Evolutionary conservation across 345 rosid species (phyloP), one percentile per base, ranked within the genome.

Genomic region (Rubroshorea leprosula): DNA sequence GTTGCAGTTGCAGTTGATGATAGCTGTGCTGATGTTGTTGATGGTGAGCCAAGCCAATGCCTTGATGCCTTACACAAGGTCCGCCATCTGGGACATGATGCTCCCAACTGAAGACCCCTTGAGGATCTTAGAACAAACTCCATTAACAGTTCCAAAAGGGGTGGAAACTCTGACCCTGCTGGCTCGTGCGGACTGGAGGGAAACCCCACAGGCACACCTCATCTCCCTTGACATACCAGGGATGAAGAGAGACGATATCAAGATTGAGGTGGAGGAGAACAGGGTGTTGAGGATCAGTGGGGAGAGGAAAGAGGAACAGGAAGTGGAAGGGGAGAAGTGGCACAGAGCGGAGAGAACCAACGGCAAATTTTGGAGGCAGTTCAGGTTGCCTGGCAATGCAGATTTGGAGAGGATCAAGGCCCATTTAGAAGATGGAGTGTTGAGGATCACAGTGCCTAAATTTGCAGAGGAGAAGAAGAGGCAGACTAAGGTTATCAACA

Each of bases 101-200:
- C 16, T 67, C 5, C 77, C 73, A 6, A 4, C 60, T 1, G 79
- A 76, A 1, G 81, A 80, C 41, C 84, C 81, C 2, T 76, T 76
- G 23, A 57, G 71, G 23, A 53, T 74, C 49, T 68, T 79, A 1
- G 84, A 80, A 54, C 77, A 76, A 5, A 22, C 60, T 39, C 79
- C 84, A 0, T 46, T 76, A 0, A 44, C 76, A 16, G 17, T 73
- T 60, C 60, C 77, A 2, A 74, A 61, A 14, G 78, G 64, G 24
- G 1, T 41, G 0, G 68, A 74, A 9, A 38, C 57, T 4, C 21
- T 70, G 0, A 69, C 78, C 8, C 31, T 27, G 0, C 17, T 70
- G 2, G 75, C 78, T 2, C 21, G 70, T 13, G 72, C 78, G 6
- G 73, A 75, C 48, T 71, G 79, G 79, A 75, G 64, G 58, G 80